Evolutionary conservation across 805 yeast species (phyloP), one percentile per base, ranked within the genome.

Genomic region (Cyberlindnera petersonii): DNA sequence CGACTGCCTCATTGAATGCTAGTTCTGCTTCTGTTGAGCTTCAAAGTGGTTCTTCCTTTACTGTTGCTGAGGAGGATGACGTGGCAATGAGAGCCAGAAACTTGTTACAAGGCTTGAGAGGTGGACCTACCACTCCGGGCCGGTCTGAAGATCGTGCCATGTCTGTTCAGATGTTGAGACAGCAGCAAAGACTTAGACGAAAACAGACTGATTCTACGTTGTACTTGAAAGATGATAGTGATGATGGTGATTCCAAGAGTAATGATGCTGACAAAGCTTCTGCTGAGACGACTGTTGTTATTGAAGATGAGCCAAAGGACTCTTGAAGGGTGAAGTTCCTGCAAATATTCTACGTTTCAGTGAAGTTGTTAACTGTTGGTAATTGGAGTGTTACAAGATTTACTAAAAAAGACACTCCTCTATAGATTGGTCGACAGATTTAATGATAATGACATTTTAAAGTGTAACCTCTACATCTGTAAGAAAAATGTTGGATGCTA

Each of bases 41-140:
- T n/a, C n/a, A n/a, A n/a, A n/a, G n/a, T n/a, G n/a, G n/a, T 13
- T 19, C 37, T 23, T 15, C 13, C 9, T 10, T 46, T n/a, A 58
- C 47, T 42, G 60, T 18, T 10, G 36, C 31, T 18, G 48, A 50
- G 19, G 59, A 58, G 5, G 67, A 55, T 17, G 79, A 74, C 43
- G 70, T 77, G 14, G 77, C 76, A 1, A 64, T 66, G 2, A 68
- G 88, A 45, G 93, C 91, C 0, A 69, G 83, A 56, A 72, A 66
- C 36, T 66, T 83, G 42, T 64, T 83, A 15, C 73, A 71, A 51
- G 88, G 80, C 50, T 61, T 83, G 17, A 66, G 89, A 52, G 52
- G 49, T 6, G 49, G 52, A 1, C 42, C 47, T 2, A 45, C 48
- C 0, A 34, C 44, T 8, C 54, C 49, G 26, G 43, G 47, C 6